These are phyloP conservation scores for Peronospora destructor DNA, from an alignment of 352 stramenopile genomes.

Conservation along the genomic window DNA sequence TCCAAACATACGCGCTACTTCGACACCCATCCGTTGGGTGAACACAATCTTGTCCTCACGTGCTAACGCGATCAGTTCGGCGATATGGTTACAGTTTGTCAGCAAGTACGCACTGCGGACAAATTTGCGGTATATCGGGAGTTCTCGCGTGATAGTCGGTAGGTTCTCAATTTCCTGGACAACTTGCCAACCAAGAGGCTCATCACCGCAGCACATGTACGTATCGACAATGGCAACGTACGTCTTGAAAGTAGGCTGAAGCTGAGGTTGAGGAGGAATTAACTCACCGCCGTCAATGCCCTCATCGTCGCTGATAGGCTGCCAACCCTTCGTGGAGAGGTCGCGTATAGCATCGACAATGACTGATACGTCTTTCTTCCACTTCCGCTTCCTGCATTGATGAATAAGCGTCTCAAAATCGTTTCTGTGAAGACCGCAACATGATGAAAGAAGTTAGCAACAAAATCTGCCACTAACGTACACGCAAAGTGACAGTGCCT, in stretches of 20 bases:
- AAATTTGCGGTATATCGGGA: slow-evolving; percentile 65
- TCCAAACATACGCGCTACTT: slow-evolving; percentile 62
- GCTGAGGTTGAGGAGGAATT: slow-evolving; percentile 45
- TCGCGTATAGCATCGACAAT: slow-evolving; percentile 53
- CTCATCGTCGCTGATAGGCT: slow-evolving; percentile 5
- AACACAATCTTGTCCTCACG: slow-evolving; percentile 46
- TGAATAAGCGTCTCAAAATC: slow-evolving; percentile 81
- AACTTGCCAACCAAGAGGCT: slow-evolving; percentile 48
- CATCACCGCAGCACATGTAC: slow-evolving; percentile 62
- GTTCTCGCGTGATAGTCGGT: slow-evolving; percentile 34
- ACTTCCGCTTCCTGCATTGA: slow-evolving; percentile 77
- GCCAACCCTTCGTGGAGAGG: slow-evolving; percentile 43
- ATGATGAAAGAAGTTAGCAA: slow-evolving; percentile 2
- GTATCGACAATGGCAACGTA: slow-evolving; percentile 68
- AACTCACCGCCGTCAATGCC: not conserved
- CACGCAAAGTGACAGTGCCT: slow-evolving; percentile 11
- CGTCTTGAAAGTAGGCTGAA: slow-evolving; percentile 55
- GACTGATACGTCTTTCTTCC: slow-evolving; percentile 59
- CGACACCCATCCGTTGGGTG: slow-evolving; percentile 54
- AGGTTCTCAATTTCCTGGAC: slow-evolving; percentile 42
- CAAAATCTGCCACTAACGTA: not conserved
- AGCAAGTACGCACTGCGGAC: slow-evolving; percentile 58
- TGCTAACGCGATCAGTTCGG: slow-evolving; percentile 41
- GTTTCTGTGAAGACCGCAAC: slow-evolving; percentile 29
- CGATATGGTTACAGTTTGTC: slow-evolving; percentile 53